Evolutionary conservation across 306 rosid species (phyloP).

Genomic region (Cotoneaster glaucophyllus): DNA sequence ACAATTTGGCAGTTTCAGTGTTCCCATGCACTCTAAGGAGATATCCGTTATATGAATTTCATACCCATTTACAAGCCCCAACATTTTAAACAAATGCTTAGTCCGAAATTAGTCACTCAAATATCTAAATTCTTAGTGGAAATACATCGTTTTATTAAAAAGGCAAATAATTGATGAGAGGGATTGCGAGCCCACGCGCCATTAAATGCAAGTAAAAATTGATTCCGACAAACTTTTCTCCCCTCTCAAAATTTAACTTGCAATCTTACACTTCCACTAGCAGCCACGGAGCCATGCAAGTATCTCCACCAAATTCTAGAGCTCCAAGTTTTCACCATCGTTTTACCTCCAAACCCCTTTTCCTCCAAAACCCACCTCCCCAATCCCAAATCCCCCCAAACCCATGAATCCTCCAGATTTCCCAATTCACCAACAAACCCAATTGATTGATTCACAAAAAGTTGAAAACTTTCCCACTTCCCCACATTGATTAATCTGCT

Average conservation of each 20-base stretch:
- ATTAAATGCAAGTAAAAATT: background rate
- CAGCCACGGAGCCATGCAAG: slow-evolving; percentile 5
- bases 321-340: background rate
- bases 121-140: background rate
- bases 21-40: background rate
- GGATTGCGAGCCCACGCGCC: background rate
- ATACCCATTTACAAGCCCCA: no score
- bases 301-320: background rate
- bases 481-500: background rate
- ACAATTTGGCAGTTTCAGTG: background rate
- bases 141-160: no score
- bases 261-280: background rate
- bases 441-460: background rate
- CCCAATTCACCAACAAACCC: background rate
- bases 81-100: no score
- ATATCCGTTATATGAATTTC: background rate
- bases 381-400: background rate
- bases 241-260: background rate
- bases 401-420: background rate
- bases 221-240: background rate
- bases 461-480: background rate
- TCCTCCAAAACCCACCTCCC: background rate
- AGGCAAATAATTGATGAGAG: background rate
- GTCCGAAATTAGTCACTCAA: background rate
- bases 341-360: background rate